Percentiles rank a stretch among this genome's conserved stretches.
These are phyloP conservation scores for Intubia oerlemansii DNA, from an alignment of 2,329 filamentous ascomycete species.

Conservation along the genomic window DNA sequence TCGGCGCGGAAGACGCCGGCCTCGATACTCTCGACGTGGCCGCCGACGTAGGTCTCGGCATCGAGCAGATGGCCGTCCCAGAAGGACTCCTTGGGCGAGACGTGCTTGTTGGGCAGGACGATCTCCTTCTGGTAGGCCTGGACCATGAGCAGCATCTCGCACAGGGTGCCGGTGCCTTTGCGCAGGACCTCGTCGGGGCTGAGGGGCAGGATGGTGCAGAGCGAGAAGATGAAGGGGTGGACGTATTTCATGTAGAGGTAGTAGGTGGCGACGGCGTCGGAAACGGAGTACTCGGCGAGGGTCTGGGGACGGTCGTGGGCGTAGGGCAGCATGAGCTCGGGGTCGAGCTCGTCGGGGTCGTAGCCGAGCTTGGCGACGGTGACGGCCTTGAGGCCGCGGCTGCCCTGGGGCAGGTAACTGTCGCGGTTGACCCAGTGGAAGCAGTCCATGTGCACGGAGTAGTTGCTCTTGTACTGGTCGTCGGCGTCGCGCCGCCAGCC, in stretches of 20 bases:
- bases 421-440: conserved; percentile 99
- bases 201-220: conserved; percentile 89
- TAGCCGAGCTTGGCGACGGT: conserved; percentile 96
- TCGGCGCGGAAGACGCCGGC: conserved; percentile 91
- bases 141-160: conserved; percentile 98
- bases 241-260: conserved; percentile 99
- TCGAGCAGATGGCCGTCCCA: conserved; percentile 94
- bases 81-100: conserved; percentile 75
- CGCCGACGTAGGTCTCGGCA: conserved; percentile 93
- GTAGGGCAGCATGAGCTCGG: conserved; percentile 89
- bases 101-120: conserved; percentile 87
- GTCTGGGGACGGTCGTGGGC: conserved; percentile 82
- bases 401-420: conserved; percentile 91
- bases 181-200: conserved; percentile 81
- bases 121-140: conserved; percentile 87
- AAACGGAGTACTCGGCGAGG: conserved; percentile 92
- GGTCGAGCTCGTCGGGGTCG: conserved; percentile 92
- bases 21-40: conserved; percentile 97
- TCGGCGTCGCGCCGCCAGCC: conserved; percentile 90
- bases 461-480: conserved; percentile 88
- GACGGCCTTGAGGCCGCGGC: conserved; percentile 89
- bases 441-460: conserved; percentile 97
- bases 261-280: conserved; percentile 95
- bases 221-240: conserved; percentile 97
- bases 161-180: conserved; percentile 95